Conservation (phyloP, 768 basidiomycete species). For the Naganishia kalamii region DNA sequence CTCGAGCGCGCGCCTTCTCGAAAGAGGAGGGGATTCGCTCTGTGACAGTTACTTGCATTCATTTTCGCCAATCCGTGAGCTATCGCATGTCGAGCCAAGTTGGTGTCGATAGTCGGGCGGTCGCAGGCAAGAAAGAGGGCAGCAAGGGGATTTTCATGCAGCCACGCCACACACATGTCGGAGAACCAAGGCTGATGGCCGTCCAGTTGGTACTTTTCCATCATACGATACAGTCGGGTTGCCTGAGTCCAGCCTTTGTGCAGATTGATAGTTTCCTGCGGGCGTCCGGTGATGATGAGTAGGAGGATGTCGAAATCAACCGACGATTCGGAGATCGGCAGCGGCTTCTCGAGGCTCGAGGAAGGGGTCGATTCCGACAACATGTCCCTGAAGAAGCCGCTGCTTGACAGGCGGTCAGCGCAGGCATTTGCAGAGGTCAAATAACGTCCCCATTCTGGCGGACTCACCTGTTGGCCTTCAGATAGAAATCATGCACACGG, state of each 20-base stretch:
- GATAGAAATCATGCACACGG: not conserved
- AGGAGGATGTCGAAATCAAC: not conserved
- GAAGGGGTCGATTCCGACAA: no score
- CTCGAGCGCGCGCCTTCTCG: no score
- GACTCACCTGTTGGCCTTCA: not conserved
- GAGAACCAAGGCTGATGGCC: not conserved
- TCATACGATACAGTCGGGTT: not conserved
- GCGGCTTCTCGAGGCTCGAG: no score
- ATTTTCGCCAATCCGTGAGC: not conserved
- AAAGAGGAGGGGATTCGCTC: no score
- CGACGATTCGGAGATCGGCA: no score
- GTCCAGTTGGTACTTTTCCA: slow-evolving; percentile 2
- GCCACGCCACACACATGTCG: not conserved
- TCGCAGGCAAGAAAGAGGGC: not conserved
- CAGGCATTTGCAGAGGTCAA: not conserved
- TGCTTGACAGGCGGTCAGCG: not conserved
- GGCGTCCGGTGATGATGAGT: not conserved
- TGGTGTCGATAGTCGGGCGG: not conserved
- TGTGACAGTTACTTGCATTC: not conserved
- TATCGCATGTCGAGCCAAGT: not conserved
- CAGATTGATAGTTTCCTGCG: not conserved
- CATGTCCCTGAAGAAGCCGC: not conserved
- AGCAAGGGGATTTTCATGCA: not conserved
- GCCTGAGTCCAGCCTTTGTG: not conserved
- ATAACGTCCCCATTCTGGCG: not conserved